Conservation (phyloP, 148 eudicot genomes). For the Vaccinium vitisidaea region DNA sequence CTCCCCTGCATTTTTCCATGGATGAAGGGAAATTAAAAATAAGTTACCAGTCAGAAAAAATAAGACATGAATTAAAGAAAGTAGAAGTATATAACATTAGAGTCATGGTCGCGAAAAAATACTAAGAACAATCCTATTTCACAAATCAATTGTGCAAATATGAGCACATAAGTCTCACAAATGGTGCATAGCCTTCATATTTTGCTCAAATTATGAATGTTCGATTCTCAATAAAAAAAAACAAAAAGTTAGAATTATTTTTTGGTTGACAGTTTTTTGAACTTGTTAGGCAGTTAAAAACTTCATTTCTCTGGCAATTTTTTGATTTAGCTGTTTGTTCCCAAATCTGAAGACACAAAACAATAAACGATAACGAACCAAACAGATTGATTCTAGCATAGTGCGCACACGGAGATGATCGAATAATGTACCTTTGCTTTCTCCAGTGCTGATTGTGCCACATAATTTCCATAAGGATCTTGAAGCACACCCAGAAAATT, state of each 20-base stretch:
- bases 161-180: no score
- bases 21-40: neutral
- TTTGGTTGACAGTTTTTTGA: no score
- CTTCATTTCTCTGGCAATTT: neutral
- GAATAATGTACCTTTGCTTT: conserved; percentile 31
- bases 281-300: neutral
- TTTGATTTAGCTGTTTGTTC: neutral
- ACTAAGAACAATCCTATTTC: no score
- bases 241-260: no score
- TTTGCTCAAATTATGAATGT: no score
- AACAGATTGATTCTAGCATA: neutral
- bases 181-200: no score
- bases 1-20: conserved; percentile 7
- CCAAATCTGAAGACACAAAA: neutral
- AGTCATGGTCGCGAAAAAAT: no score
- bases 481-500: conserved; percentile 32
- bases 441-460: conserved; percentile 38
- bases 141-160: no score
- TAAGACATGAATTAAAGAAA: no score
- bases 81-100: no score
- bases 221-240: no score
- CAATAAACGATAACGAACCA: neutral
- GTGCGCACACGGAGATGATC: neutral
- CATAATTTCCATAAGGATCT: conserved; percentile 50
- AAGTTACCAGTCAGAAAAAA: neutral